These are phyloP conservation scores for Stachybotrys chartarum DNA, from an alignment of 2,329 filamentous ascomycete genomes.

Conservation along the genomic window DNA sequence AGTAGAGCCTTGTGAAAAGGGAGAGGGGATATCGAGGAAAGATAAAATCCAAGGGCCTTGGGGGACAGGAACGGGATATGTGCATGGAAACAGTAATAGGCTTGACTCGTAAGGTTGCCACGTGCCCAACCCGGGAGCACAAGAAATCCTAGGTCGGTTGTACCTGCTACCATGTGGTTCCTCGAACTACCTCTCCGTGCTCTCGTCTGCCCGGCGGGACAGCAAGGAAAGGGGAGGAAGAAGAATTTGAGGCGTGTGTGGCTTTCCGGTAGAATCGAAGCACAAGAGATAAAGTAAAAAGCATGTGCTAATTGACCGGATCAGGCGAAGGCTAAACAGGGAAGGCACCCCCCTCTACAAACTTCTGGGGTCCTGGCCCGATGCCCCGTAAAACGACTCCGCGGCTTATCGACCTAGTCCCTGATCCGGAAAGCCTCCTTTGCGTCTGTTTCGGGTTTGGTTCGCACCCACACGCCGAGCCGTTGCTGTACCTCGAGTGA, in stretches of 20 bases:
- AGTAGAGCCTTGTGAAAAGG: no score
- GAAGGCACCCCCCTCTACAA: background rate
- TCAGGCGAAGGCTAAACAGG: background rate
- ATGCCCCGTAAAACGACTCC: background rate
- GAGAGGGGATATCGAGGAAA: no score
- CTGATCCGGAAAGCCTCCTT: background rate
- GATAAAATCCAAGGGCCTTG: no score
- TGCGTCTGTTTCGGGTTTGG: background rate
- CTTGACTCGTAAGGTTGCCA: no score
- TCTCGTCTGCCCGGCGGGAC: background rate
- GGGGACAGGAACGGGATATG: no score
- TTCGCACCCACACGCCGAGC: background rate
- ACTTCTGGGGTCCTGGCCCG: background rate
- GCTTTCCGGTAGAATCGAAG: constrained; percentile 3
- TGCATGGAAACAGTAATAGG: no score
- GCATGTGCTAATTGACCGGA: background rate
- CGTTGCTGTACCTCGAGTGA: background rate
- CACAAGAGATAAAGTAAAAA: background rate
- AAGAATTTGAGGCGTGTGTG: constrained; percentile 4
- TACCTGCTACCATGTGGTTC: no score
- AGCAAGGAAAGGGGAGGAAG: background rate
- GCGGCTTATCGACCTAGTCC: background rate
- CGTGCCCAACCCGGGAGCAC: no score
- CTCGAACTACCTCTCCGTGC: no score
- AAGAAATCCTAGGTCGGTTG: no score